Conservation (phyloP, 768 basidiomycete species). For the Boletus tylopilopsis region DNA sequence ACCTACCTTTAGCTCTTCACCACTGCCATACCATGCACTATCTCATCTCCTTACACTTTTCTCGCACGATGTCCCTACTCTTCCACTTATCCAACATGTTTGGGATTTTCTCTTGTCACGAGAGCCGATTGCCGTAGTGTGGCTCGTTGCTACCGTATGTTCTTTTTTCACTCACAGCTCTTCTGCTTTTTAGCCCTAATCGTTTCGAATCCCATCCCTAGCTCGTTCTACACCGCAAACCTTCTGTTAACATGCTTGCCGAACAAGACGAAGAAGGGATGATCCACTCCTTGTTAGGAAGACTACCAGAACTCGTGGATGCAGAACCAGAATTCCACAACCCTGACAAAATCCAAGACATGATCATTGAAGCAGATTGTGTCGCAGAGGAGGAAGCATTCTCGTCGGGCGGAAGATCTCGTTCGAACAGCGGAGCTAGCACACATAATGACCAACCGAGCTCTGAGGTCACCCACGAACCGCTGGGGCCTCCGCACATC, state of each 20-base stretch:
- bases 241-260: constrained; percentile 57
- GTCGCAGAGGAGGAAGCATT: neutral
- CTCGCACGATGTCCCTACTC: constrained; percentile 86
- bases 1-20: constrained; percentile 50
- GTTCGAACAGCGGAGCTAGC: neutral
- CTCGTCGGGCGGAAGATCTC: neutral
- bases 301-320: constrained; percentile 51
- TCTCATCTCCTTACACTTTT: constrained; percentile 90
- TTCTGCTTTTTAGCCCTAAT: neutral
- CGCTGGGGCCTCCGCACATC: neutral
- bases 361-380: neutral
- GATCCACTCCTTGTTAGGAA: constrained; percentile 70
- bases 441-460: neutral
- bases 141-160: constrained; percentile 73
- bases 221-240: constrained; percentile 73
- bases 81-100: constrained; percentile 86
- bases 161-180: neutral
- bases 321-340: constrained; percentile 2
- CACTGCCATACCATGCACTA: constrained; percentile 85
- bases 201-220: constrained; percentile 28
- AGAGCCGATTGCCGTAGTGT: constrained; percentile 77
- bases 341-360: neutral
- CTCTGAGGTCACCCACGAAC: neutral
- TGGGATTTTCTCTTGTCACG: constrained; percentile 87
- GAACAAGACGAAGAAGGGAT: constrained; percentile 77